Conservation (phyloP, 768 basidiomycete species). For the Tulasnella sp. region DNA sequence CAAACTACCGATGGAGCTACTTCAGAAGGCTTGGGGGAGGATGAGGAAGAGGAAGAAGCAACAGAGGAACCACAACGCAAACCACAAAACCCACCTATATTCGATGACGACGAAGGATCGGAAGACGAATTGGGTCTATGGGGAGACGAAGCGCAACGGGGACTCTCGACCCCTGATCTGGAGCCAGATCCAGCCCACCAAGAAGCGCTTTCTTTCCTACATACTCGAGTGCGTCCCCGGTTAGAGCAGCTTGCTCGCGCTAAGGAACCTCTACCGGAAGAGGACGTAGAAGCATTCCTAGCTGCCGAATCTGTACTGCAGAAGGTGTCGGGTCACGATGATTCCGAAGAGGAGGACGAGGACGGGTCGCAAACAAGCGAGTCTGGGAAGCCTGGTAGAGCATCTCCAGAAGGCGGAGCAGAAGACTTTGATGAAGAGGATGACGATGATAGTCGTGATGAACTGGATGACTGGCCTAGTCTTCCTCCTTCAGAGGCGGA, state of each 20-base stretch:
- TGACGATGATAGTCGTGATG: conserved; percentile 4
- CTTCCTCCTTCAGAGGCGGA: conserved; percentile 3
- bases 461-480: conserved; percentile 7
- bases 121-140: not conserved
- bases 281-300: conserved; percentile 11
- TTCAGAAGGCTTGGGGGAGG: too few species aligned
- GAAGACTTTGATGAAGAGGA: too few species aligned
- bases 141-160: not conserved
- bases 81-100: not conserved
- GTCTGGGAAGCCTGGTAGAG: conserved; percentile 2
- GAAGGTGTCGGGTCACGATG: not conserved
- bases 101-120: not conserved
- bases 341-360: conserved; percentile 7
- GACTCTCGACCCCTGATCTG: not conserved
- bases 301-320: conserved; percentile 8
- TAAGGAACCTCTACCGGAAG: conserved; percentile 8
- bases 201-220: conserved; percentile 3
- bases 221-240: conserved; percentile 8
- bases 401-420: not conserved
- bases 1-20: not conserved
- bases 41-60: conserved; percentile 4
- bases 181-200: not conserved
- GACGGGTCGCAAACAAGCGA: conserved; percentile 1
- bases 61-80: conserved; percentile 3
- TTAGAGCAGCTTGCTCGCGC: conserved; percentile 5